Base-by-base conservation (phyloP, 2,329 filamentous ascomycete genomes). In the Gaeumannomyces tritici region DNA sequence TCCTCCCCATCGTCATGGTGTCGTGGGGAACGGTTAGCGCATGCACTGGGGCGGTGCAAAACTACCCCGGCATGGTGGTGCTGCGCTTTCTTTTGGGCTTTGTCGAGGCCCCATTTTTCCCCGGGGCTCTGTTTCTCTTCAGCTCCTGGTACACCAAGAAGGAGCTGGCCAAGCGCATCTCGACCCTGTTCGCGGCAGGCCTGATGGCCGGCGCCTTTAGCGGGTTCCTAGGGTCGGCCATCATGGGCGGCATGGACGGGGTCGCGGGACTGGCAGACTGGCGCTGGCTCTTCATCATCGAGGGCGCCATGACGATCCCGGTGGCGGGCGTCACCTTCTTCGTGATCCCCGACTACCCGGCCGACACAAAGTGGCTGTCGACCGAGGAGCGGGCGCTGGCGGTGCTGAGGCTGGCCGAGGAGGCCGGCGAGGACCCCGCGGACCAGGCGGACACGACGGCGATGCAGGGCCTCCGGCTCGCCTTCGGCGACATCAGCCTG, bases 381-480 rank as follows among this genome's bases (percentile, higher is more conserved):
- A 73, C 76, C 11, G 71, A 79, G 60, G 79, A 82, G 67, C 73
- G 75, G 51, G 66, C 74, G 47, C 67, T 81, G 6, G 79, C 79
- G 15, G 71, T 72, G 11, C 79, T 76, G 75, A 72, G 79, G 18
- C 66, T 82, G 8, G 74, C 76, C 62, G 76, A 76, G 63, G 70
- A 71, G 69, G 82, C 87, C 28, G 86, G 86, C 13, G 78, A 87
- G 68, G 84, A 86, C 64, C 42, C 42, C 42, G 86, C 88, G 69
- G 59, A 55, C 27, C 59, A 35, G 28, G 63, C 67, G 18, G 66
- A 70, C 11, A 66, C 67, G 59, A 66, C 62, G 26, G 67, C 63
- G 12, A 57, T 60, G 60, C 55, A 62, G n/a, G 69, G 65, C 24
- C 65, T 70, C 62, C 70, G 69, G 62, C 68, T 71, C 67, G 69